phyloP scores from a whole-genome alignment of 2,329 filamentous ascomycete species.

The Talaromyces sp. region DNA sequence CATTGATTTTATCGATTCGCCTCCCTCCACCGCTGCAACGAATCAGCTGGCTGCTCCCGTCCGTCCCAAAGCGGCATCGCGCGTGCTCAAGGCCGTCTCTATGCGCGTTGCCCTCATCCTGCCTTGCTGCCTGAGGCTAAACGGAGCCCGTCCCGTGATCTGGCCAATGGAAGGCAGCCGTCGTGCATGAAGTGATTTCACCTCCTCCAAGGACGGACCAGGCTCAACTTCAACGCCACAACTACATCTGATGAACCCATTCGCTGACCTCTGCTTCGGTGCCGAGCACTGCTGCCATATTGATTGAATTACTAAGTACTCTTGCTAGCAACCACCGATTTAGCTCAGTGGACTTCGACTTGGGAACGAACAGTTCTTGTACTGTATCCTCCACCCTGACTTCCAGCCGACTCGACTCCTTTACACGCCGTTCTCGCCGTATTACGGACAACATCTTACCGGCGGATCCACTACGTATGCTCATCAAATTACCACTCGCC shows the following conservation, averaged over 20 bases:
- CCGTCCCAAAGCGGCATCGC: slow-evolving; percentile 11
- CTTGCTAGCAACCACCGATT: no score
- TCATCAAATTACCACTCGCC: slow-evolving; percentile 9
- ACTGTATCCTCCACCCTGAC: neutral
- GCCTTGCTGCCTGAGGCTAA: neutral
- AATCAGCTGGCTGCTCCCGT: neutral
- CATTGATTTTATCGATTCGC: neutral
- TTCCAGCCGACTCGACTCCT: neutral
- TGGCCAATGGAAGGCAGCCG: neutral
- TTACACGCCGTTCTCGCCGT: neutral
- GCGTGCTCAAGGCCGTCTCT: slow-evolving; percentile 14
- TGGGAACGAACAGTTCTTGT: no score
- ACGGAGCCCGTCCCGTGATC: slow-evolving; percentile 3
- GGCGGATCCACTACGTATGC: slow-evolving; percentile 9
- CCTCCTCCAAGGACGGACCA: neutral
- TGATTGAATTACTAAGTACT: neutral
- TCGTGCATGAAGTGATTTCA: neutral
- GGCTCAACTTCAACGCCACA: slow-evolving; percentile 5
- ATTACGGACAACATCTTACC: slow-evolving; percentile 4
- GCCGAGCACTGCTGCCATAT: neutral
- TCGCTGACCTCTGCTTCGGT: slow-evolving; percentile 4
- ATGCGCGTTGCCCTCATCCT: slow-evolving; percentile 12
- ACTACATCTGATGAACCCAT: neutral
- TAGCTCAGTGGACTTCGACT: no score
- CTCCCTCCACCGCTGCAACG: neutral